phyloP scores from a whole-genome alignment of 805 yeast genomes.

The Metschnikowia cerradonensis region DNA sequence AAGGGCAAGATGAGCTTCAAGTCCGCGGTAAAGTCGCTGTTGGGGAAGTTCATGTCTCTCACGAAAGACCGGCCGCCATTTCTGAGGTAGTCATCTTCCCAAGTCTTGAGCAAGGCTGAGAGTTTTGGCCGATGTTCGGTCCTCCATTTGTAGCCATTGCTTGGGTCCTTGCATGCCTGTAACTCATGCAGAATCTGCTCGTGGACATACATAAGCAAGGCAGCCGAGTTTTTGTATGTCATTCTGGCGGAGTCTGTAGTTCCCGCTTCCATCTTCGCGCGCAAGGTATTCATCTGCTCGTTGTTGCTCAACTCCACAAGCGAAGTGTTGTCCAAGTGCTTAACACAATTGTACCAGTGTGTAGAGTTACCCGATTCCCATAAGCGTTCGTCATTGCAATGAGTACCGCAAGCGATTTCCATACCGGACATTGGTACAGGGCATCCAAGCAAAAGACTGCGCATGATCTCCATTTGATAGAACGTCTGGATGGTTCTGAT shows the following conservation, averaged over 20 bases:
- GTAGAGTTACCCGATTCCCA: slow-evolving; percentile 51
- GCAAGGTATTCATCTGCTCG: slow-evolving; percentile 42
- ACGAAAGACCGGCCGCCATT: slow-evolving; percentile 62
- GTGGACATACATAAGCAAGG: slow-evolving; percentile 61
- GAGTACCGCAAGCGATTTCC: slow-evolving; percentile 56
- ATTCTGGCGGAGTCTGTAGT: slow-evolving; percentile 31
- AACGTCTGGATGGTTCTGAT: slow-evolving; percentile 51
- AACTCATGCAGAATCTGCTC: slow-evolving; percentile 57
- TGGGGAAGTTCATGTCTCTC: slow-evolving; percentile 45
- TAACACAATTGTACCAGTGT: slow-evolving; percentile 46
- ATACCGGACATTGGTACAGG: slow-evolving; percentile 39
- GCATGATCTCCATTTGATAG: slow-evolving; percentile 46
- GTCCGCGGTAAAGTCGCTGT: slow-evolving; percentile 51
- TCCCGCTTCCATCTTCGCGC: slow-evolving; percentile 44
- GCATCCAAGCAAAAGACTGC: slow-evolving; percentile 43
- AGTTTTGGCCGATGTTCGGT: slow-evolving; percentile 56
- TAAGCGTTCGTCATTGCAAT: slow-evolving; percentile 54
- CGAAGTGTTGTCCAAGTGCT: slow-evolving; percentile 8
- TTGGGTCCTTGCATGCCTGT: slow-evolving; percentile 23
- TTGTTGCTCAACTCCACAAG: slow-evolving; percentile 57
- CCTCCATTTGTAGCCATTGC: slow-evolving; percentile 61
- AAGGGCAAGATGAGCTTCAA: slow-evolving; percentile 65
- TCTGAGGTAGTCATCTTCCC: slow-evolving; percentile 62
- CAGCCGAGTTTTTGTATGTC: slow-evolving; percentile 48
- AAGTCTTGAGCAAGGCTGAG: slow-evolving; percentile 53